Evolutionary conservation across 2,329 filamentous ascomycete genomes (phyloP), one percentile per base, ranked within the genome.

Genomic region (Juglanconis juglandina): DNA sequence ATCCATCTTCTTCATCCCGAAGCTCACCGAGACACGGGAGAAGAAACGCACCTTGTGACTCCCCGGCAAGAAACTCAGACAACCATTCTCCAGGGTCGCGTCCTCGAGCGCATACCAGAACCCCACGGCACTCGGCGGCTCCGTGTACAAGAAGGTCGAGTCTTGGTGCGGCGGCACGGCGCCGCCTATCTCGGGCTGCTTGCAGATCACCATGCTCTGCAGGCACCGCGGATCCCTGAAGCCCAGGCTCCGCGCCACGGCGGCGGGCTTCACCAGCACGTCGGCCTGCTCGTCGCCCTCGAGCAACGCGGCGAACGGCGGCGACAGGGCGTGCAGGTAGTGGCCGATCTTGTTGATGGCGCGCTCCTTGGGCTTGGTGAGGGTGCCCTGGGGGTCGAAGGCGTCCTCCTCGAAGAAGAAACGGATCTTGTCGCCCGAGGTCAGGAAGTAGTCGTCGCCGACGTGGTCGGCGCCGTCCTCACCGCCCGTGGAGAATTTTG

Each of bases 61-160:
- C 0, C 93, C 94, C 0, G 86, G 87, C 66, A 92, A 83, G 76
- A 98, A 96, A 64, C 88, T 91, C 69, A 99, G 74, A 69, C 93
- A 96, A 1, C 92, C 95, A 73, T 99, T 99, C 72, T 88, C 86
- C 1, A 81, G 78, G 7, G 90, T 94, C 30, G 92, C 91, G 74
- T 98, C 94, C 77, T 99, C 93, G 44, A 99, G 83, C 11, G 95
- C 95, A 74, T 97, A 96, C 95, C 95, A 99, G 78, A 94, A 98
- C 0, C 95, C 95, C 2, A 98, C 90, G 0, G 95, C 95, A 44
- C 86, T 90, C 1, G 94, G 94, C 42, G 91, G 89, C 66, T 92
- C 79, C 1, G 95, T 98, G 73, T 96, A 98, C 63, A 99, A 68
- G 68, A 98, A 99, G 1, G 92, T 93, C 65, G 86, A 91, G 75